These are phyloP conservation scores for Leccinum rimulosum DNA, from an alignment of 768 basidiomycete species.

Conservation along the genomic window DNA sequence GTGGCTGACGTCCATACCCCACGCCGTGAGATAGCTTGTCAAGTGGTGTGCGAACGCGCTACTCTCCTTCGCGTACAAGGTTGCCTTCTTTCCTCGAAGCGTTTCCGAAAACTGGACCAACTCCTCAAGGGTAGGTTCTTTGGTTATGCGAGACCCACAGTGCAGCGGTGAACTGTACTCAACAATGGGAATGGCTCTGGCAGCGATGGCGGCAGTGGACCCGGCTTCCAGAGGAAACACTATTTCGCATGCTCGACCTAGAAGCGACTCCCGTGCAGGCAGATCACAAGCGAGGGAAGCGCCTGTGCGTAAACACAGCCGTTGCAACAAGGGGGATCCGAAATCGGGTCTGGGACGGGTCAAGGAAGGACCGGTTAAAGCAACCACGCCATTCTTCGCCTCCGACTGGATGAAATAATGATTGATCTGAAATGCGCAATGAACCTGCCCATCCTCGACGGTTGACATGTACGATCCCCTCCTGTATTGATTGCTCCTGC, in stretches of 20 bases:
- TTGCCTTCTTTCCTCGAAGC: slow-evolving; percentile 79
- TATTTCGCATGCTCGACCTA: slow-evolving; percentile 64
- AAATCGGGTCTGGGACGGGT: slow-evolving; percentile 41
- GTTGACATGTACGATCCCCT: slow-evolving; percentile 25
- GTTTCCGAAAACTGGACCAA: slow-evolving; percentile 77
- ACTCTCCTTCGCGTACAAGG: slow-evolving; percentile 80
- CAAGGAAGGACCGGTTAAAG: slow-evolving; percentile 12
- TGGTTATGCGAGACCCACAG: slow-evolving; percentile 48
- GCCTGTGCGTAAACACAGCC: slow-evolving; percentile 57
- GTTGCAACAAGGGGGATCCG: slow-evolving; percentile 52
- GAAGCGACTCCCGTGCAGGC: slow-evolving; percentile 39
- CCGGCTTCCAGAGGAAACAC: slow-evolving; percentile 63
- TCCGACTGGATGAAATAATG: slow-evolving; percentile 42
- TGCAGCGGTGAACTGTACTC: slow-evolving; percentile 51
- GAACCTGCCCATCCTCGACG: slow-evolving; percentile 39
- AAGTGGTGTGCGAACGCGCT: slow-evolving; percentile 91
- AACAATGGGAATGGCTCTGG: slow-evolving; percentile 37
- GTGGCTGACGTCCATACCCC: slow-evolving; percentile 94
- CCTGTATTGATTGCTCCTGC: slow-evolving; percentile 19
- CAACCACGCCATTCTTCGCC: slow-evolving; percentile 7
- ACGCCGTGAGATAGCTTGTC: slow-evolving; percentile 88
- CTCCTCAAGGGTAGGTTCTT: slow-evolving; percentile 80
- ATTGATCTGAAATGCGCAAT: slow-evolving; percentile 57
- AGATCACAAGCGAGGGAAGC: slow-evolving; percentile 42
- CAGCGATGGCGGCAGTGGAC: slow-evolving; percentile 41